Evolutionary conservation across 352 stramenopile species (phyloP).

Genomic region (Thraustochytrium aureum): DNA sequence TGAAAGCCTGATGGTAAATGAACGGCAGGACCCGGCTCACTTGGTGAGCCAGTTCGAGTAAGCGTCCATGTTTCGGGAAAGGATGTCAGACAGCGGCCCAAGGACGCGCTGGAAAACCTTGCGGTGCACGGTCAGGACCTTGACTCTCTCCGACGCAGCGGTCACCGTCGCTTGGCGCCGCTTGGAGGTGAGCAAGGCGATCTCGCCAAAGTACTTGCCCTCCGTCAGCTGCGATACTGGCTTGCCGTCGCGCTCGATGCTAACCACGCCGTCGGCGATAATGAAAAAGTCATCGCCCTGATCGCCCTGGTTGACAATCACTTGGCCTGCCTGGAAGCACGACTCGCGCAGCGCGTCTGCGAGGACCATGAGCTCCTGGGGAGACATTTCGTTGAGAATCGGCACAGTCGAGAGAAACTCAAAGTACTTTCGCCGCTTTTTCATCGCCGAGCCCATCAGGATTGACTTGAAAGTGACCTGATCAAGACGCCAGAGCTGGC

Average conservation of each 20-base stretch:
- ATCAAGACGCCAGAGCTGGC: conserved; percentile 91
- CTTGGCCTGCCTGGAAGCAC: conserved; percentile 62
- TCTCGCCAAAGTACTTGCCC: conserved; percentile 92
- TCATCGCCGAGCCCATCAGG: conserved; percentile 67
- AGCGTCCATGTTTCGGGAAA: conserved; percentile 70
- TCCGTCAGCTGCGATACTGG: conserved; percentile 65
- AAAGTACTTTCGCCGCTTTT: conserved; percentile 62
- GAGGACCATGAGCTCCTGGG: conserved; percentile 71
- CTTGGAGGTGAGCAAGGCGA: conserved; percentile 87
- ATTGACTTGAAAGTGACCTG: conserved; percentile 77
- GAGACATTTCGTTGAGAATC: conserved; percentile 71
- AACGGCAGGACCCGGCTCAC: background rate
- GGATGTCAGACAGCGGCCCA: conserved; percentile 70
- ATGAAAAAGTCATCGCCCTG: conserved; percentile 76
- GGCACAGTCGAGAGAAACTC: conserved; percentile 63
- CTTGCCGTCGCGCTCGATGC: conserved; percentile 64
- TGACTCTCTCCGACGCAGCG: conserved; percentile 70
- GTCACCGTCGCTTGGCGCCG: conserved; percentile 88
- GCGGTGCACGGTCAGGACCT: conserved; percentile 78
- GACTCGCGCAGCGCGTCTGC: conserved; percentile 67
- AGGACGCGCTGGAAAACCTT: conserved; percentile 71
- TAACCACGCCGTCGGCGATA: conserved; percentile 69
- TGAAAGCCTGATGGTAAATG: too few relatives aligned
- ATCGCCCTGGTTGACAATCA: conserved; percentile 65
- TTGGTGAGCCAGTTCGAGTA: conserved; percentile 61